These are phyloP conservation scores for Ricinus communis DNA, from an alignment of 345 rosid species.

Conservation along the genomic window DNA sequence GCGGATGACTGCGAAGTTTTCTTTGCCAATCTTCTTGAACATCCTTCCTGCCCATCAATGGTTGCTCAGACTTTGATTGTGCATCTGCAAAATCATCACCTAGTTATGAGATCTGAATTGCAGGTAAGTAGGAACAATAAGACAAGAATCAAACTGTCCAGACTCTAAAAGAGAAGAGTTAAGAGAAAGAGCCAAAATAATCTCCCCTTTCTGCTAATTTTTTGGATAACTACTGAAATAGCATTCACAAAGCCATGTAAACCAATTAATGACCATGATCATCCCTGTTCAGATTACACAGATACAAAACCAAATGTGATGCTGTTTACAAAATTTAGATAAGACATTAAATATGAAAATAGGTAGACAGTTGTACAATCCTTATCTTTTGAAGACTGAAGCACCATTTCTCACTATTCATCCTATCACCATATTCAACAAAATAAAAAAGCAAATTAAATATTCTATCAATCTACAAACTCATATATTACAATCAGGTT, in stretches of 20 bases:
- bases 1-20: slow-evolving; percentile 79
- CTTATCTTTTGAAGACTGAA: neutral
- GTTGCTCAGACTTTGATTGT: slow-evolving; percentile 41
- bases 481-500: neutral
- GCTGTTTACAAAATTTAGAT: neutral
- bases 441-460: neutral
- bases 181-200: neutral
- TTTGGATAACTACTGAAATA: neutral
- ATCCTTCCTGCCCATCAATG: slow-evolving; percentile 32
- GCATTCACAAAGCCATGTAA: neutral
- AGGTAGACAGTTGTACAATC: neutral
- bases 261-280: neutral
- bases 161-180: neutral
- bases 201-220: neutral
- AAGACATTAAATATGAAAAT: neutral
- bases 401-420: neutral
- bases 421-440: neutral
- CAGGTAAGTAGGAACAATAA: neutral
- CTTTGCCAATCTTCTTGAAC: slow-evolving; percentile 40
- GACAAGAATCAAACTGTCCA: neutral
- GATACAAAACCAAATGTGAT: too few relatives aligned
- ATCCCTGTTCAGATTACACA: neutral
- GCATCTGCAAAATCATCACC: slow-evolving; percentile 49
- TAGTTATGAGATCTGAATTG: slow-evolving; percentile 25
- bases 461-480: neutral